Base-by-base conservation (phyloP, 352 stramenopile genomes). In the Albugo candida region DNA sequence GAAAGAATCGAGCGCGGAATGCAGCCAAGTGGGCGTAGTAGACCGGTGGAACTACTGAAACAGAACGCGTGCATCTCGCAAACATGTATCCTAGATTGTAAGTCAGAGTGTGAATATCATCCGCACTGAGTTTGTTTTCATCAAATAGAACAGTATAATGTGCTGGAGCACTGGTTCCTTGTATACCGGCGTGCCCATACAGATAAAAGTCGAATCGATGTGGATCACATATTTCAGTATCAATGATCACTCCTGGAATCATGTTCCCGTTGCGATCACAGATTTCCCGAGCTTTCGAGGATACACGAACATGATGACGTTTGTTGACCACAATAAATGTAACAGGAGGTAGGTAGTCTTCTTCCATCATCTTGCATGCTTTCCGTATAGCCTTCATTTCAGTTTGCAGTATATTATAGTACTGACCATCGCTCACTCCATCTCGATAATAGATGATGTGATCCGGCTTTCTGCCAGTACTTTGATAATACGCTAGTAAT, bases 391-490 rank as follows among this genome's bases (percentile, higher is more conserved):
- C 63, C 37, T 60, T 54, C 47, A 87, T 75, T 53, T 87, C 65
- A 1, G 53, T 52, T 45, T 83, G 60, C 19, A 85, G 53, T 12
- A 92, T 80, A 46, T 80, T 69, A 43, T 76, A 60, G 47, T 73
- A 88, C 55, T 93, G 70, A 1, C 78, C 78, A 57, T 92, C 81
- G 47, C 70, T 85, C 20, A 93, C 75, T 42, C 80, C 80, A 42
- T 91, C 80, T 19, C 80, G 76, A 51, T 89, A 91, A 54, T 87
- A 93, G 11, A 93, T 55, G 21, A 93, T 73, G 18, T 69, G 69
- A 39, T 83, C 64, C 0, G 81, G 81, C 52, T 88, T 87, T 38
- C 69, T 59, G 24, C 63, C 69, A 16, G 74, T 91, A 20, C 62
- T 59, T 39, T 65, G 44, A 53, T 83, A 86, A 55, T 81, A 93